Evolutionary conservation across 2,329 filamentous ascomycete genomes (phyloP).

Genomic region (Corynespora cassiicola): DNA sequence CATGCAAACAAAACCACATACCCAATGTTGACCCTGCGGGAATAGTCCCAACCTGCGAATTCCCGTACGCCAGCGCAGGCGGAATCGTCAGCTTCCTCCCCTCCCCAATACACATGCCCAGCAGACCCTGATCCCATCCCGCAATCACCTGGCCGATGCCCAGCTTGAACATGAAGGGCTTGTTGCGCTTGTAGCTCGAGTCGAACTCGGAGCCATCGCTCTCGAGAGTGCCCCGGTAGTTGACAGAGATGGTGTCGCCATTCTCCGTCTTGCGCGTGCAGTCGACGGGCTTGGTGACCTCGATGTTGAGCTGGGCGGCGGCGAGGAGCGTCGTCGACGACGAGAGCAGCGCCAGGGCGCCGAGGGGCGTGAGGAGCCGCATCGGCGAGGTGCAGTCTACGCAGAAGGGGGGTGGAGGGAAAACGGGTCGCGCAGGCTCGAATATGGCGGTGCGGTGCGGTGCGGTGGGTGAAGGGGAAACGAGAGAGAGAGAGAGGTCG

Average conservation of each 20-base stretch:
- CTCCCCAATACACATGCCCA: constrained; percentile 97
- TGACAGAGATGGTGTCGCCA: constrained; percentile 56
- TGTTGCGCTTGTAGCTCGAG: constrained; percentile 76
- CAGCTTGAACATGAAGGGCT: constrained; percentile 80
- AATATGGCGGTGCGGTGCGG: too few relatives aligned
- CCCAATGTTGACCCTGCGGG: constrained; percentile 79
- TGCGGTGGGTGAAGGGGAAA: too few relatives aligned
- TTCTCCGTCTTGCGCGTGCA: constrained; percentile 53
- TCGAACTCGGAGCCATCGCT: constrained; percentile 81
- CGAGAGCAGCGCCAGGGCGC: constrained; percentile 27
- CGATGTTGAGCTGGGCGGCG: constrained; percentile 45
- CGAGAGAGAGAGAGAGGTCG: too few relatives aligned
- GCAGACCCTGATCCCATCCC: constrained; percentile 90
- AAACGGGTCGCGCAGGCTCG: too few relatives aligned
- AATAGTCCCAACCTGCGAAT: constrained; percentile 75
- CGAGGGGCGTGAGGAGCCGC: constrained; percentile 32
- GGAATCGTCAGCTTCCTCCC: constrained; percentile 90
- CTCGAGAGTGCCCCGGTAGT: constrained; percentile 58
- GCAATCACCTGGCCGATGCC: constrained; percentile 90
- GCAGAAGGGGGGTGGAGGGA: too few relatives aligned
- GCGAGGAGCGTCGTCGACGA: constrained; percentile 24
- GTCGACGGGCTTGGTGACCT: constrained; percentile 48
- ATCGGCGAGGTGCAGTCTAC: too few relatives aligned
- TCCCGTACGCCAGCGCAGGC: constrained; percentile 84
- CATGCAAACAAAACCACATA: constrained; percentile 49